Evolutionary conservation across 129 eudicot genomes (phyloP), one percentile per base, ranked within the genome.

Genomic region (Helichrysum umbraculigerum): DNA sequence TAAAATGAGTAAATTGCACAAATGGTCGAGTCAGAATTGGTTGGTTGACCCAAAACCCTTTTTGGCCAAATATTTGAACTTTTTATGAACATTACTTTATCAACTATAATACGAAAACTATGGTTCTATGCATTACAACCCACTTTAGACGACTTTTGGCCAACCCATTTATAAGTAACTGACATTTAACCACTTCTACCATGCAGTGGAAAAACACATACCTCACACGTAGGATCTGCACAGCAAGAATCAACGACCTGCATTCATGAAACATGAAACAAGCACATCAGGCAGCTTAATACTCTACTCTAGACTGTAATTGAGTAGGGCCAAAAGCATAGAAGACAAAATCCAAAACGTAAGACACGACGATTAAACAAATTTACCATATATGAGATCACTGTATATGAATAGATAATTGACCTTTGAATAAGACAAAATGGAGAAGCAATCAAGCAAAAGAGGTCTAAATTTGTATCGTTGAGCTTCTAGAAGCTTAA

Each of bases 391-490:
- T 51, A 76, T 44, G 64, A 71, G 57, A 70, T 76, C 70, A 44
- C 29, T 52, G 32, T 39, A 65, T 64, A 54, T 42, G 71, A 68
- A 51, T 69, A 22, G 19, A 71, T 41, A 34, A 30, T 15, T 50
- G 77, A 91, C 97, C 97, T 86, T 80, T 68, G 82, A 60, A 81
- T 81, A 81, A 22, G 92, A 78, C 79, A 87, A 86, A 51, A 91
- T 79, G 62, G 87, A 76, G 68, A 88, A 83, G 79, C 95, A 88
- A 58, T 83, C 86, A 51, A 83, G 68, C 64, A 66, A 85, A 85
- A 91, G 97, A 59, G 95, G 92, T 86, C 97, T 88, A 83, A 88
- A 87, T 77, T 84, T 91, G 85, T 80, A 73, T 82, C 87, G 82
- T 84, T 91, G 95, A 69, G 83, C 88, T 81, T 91, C 97, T 72